phyloP scores from a whole-genome alignment of 768 basidiomycete species.

The Auriscalpium orientale region DNA sequence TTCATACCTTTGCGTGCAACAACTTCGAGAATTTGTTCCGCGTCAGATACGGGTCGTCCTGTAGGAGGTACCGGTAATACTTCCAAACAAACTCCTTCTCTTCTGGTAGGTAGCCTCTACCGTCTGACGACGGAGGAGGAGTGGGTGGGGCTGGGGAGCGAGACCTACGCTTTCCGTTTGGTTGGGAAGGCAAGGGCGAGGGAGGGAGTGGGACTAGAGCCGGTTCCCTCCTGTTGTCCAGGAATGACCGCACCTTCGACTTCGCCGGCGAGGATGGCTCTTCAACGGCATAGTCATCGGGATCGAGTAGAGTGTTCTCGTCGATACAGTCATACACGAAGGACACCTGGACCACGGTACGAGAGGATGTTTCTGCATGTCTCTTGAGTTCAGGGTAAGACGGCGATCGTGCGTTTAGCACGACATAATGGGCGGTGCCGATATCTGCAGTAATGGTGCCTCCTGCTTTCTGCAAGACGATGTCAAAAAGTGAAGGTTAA shows the following conservation, averaged over 20 bases:
- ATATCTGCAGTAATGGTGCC: neutral
- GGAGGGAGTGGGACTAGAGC: neutral
- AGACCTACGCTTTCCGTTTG: neutral
- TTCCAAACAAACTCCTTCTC: neutral
- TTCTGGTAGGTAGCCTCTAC: neutral
- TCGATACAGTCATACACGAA: neutral
- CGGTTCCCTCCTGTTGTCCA: neutral
- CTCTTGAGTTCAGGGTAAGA: neutral
- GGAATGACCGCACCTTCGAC: neutral
- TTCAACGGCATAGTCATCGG: neutral
- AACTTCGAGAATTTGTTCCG: neutral
- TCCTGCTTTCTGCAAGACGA: neutral
- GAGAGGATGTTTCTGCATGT: neutral
- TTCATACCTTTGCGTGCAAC: neutral
- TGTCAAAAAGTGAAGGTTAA: neutral
- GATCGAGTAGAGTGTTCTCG: neutral
- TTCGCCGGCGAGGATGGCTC: neutral
- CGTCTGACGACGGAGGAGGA: no score
- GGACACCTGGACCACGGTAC: neutral
- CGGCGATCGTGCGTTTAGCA: neutral
- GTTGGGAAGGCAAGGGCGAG: neutral
- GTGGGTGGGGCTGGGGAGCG: neutral
- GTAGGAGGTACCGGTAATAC: neutral
- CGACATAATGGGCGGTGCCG: neutral
- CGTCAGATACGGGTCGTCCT: neutral